Conservation (phyloP, 2,329 filamentous ascomycete genomes). For the Fusarium abutilonis region DNA sequence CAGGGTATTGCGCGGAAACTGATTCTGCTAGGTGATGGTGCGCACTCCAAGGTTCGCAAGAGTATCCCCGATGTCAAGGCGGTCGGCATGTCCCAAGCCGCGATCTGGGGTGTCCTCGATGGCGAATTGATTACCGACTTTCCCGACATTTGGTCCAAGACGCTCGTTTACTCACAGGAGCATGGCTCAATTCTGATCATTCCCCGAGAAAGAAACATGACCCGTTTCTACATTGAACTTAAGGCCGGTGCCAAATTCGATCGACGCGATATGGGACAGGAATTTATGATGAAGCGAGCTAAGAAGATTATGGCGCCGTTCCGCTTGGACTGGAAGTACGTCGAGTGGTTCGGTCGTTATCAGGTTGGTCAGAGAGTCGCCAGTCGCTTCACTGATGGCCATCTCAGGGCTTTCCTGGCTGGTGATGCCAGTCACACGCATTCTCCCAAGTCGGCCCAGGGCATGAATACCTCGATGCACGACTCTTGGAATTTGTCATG, state of each 20-base stretch:
- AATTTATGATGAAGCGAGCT: slow-evolving; percentile 76
- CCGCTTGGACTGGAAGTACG: slow-evolving; percentile 65
- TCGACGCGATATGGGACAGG: slow-evolving; percentile 59
- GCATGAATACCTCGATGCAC: slow-evolving; percentile 69
- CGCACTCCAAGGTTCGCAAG: slow-evolving; percentile 74
- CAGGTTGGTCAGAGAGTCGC: slow-evolving; percentile 77
- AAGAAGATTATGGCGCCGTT: slow-evolving; percentile 69
- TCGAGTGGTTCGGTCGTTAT: slow-evolving; percentile 78
- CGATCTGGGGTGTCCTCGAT: slow-evolving; percentile 76
- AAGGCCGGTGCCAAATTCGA: slow-evolving; percentile 58
- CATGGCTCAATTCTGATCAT: slow-evolving; percentile 78
- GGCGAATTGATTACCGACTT: slow-evolving; percentile 77
- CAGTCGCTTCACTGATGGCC: slow-evolving; percentile 71
- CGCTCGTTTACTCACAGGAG: slow-evolving; percentile 72
- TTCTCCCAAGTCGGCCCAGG: slow-evolving; percentile 76
- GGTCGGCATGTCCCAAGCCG: slow-evolving; percentile 63
- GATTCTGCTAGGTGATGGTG: slow-evolving; percentile 66
- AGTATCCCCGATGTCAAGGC: slow-evolving; percentile 67
- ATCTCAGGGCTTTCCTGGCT: slow-evolving; percentile 72
- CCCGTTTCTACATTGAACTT: slow-evolving; percentile 69
- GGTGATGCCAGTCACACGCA: slow-evolving; percentile 79
- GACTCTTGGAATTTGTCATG: slow-evolving; percentile 70
- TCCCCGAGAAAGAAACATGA: slow-evolving; percentile 77
- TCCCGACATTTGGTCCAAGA: slow-evolving; percentile 79
- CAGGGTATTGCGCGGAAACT: slow-evolving; percentile 7